Evolutionary conservation across 257 asterid species (phyloP).

Genomic region (Galeopsis tetrahit): DNA sequence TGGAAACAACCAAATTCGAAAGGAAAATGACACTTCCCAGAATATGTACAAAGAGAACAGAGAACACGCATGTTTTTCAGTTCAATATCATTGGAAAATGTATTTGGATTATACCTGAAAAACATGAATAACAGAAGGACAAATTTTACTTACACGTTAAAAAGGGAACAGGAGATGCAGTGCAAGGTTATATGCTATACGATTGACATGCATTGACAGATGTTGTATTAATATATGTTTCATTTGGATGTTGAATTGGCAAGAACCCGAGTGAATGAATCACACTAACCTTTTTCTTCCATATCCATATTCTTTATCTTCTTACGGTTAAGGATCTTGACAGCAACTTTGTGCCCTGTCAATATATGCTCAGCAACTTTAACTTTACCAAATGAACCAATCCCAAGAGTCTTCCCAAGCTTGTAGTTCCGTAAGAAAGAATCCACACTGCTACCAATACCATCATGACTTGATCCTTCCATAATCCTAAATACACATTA

Average conservation of each 20-base stretch:
- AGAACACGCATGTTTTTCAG: neutral
- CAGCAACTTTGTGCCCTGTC: slow-evolving; percentile 88
- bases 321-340: slow-evolving; percentile 87
- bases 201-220: slow-evolving; percentile 26
- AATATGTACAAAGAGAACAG: neutral
- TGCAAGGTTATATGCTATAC: neutral
- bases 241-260: slow-evolving; percentile 30
- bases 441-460: slow-evolving; percentile 56
- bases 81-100: slow-evolving; percentile 3
- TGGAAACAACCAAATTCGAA: neutral
- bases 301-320: slow-evolving; percentile 89
- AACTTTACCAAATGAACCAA: slow-evolving; percentile 91
- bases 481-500: slow-evolving; percentile 42
- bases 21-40: neutral
- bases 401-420: slow-evolving; percentile 92
- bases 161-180: neutral
- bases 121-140: slow-evolving; percentile 2
- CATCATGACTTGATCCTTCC: slow-evolving; percentile 70
- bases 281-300: slow-evolving; percentile 84
- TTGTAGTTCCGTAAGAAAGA: slow-evolving; percentile 73
- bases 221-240: slow-evolving; percentile 44
- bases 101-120: neutral
- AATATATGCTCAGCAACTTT: slow-evolving; percentile 81
- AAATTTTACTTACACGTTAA: neutral
- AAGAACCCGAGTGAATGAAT: neutral